Evolutionary conservation across 805 yeast species (phyloP).

Genomic region (Candida peoriensis): DNA sequence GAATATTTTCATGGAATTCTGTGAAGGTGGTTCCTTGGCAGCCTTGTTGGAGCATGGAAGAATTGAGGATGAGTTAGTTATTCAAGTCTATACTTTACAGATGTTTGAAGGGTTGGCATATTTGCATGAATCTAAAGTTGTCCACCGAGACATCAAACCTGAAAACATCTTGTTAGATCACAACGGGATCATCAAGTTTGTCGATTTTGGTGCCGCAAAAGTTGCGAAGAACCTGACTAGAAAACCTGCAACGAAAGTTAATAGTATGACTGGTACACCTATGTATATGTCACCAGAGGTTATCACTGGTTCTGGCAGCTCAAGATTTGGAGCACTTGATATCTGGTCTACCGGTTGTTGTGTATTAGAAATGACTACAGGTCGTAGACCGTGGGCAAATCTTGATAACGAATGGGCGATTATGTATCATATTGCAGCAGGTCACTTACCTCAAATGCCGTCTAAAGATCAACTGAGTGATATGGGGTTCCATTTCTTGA

Average conservation of each 20-base stretch:
- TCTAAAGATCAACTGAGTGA: conserved; percentile 68
- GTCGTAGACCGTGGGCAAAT: conserved; percentile 94
- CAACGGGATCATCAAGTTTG: conserved; percentile 89
- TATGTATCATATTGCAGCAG: conserved; percentile 97
- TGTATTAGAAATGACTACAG: conserved; percentile 93
- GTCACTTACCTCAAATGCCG: conserved; percentile 86
- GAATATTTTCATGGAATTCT: conserved; percentile 94
- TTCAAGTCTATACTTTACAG: conserved; percentile 85
- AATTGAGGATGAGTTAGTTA: conserved; percentile 90
- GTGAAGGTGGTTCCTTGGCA: conserved; percentile 93
- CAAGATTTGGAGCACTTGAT: conserved; percentile 47
- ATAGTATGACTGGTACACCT: conserved; percentile 77
- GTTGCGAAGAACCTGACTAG: conserved; percentile 61
- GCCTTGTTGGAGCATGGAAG: conserved; percentile 84
- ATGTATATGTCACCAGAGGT: conserved; percentile 99
- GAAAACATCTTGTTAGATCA: conserved; percentile 88
- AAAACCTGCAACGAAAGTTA: conserved; percentile 26
- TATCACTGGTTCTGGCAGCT: conserved; percentile 61
- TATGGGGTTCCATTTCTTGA: conserved; percentile 66
- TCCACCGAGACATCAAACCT: conserved; percentile 96
- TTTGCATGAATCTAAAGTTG: conserved; percentile 88
- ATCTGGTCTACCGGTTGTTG: conserved; percentile 98
- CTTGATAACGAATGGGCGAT: conserved; percentile 97
- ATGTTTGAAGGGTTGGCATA: conserved; percentile 94
- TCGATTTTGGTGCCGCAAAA: conserved; percentile 97